A percentile compares a stretch with the other conserved stretches of the same genome.
Conservation (phyloP, 345 rosid genomes). For the Citrus sp. region DNA sequence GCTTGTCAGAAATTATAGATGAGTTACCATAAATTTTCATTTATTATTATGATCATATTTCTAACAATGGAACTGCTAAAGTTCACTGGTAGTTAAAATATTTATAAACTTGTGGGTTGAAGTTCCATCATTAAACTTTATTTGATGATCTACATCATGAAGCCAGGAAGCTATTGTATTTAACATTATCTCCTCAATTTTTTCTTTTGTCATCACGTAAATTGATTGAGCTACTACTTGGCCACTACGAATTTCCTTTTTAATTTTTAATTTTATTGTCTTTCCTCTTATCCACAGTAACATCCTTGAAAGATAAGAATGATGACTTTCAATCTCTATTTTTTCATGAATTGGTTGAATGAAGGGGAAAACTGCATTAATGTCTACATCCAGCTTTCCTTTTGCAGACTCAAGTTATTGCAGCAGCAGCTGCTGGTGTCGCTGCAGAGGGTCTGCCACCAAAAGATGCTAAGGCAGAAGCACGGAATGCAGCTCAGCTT, state of each 20-base stretch:
- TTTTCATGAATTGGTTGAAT: constrained; percentile 2
- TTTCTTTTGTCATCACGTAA: background rate
- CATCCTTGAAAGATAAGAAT: background rate
- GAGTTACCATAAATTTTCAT: background rate
- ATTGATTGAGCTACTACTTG: background rate
- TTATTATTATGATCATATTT: background rate
- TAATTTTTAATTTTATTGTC: background rate
- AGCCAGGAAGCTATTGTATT: background rate
- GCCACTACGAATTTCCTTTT: background rate
- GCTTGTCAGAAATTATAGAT: background rate
- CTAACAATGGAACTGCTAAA: background rate
- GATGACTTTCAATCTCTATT: background rate
- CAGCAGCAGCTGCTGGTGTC: constrained; percentile 99
- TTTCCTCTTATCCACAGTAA: background rate
- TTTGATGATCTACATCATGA: background rate
- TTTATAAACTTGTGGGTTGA: background rate
- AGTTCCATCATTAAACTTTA: background rate
- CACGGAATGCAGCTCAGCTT: constrained; percentile 97
- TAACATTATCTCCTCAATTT: background rate
- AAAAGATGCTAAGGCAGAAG: constrained; percentile 78
- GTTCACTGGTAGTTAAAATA: background rate
- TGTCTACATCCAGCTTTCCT: constrained; percentile 25
- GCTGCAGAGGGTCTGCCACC: constrained; percentile 98
- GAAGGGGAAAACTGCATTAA: constrained; percentile 16
- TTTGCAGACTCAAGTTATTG: constrained; percentile 98